These are phyloP conservation scores for Pythium periplocum DNA, from an alignment of 352 stramenopile species.

Conservation along the genomic window DNA sequence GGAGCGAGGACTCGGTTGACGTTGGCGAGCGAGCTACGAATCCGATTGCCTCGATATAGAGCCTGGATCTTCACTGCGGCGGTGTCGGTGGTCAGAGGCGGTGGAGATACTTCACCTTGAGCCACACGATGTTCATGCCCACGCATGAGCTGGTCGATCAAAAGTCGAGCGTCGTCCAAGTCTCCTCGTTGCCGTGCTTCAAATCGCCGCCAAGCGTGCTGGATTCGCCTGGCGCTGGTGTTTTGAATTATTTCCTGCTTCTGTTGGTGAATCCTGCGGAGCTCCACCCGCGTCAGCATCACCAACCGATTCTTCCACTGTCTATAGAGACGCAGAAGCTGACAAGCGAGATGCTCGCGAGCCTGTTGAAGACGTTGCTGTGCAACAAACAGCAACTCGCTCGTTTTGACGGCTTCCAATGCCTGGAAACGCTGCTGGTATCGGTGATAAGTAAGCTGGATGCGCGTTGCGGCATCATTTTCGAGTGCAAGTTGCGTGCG, in stretches of 20 bases:
- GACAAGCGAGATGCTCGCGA: conserved; percentile 32
- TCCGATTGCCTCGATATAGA: conserved; percentile 40
- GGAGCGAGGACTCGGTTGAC: conserved; percentile 22
- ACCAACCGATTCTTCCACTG: conserved; percentile 19
- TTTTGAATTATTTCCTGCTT: conserved; percentile 12
- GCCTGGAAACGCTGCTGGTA: conserved; percentile 1
- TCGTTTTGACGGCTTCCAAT: not conserved
- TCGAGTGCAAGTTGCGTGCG: conserved; percentile 9
- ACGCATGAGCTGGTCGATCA: conserved; percentile 35
- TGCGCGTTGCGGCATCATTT: conserved; percentile 8
- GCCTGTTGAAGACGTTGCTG: conserved; percentile 25
- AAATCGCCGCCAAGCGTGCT: conserved; percentile 35
- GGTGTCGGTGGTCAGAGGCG: conserved; percentile 6
- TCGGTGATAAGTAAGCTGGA: conserved; percentile 11
- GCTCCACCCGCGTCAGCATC: conserved; percentile 1
- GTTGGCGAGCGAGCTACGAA: conserved; percentile 32
- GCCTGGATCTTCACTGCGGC: conserved; percentile 52
- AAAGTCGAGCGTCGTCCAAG: conserved; percentile 20
- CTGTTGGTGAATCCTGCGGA: not conserved
- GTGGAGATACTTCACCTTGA: conserved; percentile 3
- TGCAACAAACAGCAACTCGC: conserved; percentile 34
- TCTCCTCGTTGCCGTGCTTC: conserved; percentile 2
- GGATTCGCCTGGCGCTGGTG: conserved; percentile 21
- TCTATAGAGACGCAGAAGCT: conserved; percentile 38
- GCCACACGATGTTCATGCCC: conserved; percentile 28